Base-by-base conservation (phyloP, 257 asterid species). In the Echium plantagineum region DNA sequence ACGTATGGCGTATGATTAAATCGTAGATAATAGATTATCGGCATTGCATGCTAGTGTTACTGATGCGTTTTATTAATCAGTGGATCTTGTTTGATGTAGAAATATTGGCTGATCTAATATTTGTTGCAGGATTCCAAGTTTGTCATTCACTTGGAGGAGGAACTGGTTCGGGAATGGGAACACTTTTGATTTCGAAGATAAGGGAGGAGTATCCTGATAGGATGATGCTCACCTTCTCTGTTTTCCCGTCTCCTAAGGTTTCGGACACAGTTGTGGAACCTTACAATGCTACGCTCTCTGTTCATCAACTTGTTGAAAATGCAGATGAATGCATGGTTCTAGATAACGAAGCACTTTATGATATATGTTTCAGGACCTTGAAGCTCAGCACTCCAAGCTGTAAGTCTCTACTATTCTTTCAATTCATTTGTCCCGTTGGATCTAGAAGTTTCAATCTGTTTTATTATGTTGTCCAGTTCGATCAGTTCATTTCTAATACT, bases 251-350 rank as follows among this genome's bases (percentile, higher is more conserved):
- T 42, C 96, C 96, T 0, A 87, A 87, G 81, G 96, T 87, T 56
- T 85, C 94, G 1, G 96, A 85, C 78, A 87, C 96, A 38, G 96
- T 87, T 5, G 96, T 87, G 12, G 96, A 87, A 64, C 96, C 96
- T 7, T 87, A 87, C 52, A 87, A 87, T 17, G 96, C 96, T 21
- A 87, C 96, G 21, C 94, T 87, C 57, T 87, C 96, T 24, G 96
- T 87, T 64, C 96, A 87, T 71, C 96, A 87, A 69, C 57, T 87
- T 76, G 96, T 87, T 52, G 96, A 87, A 82, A 87, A 87, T 42
- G 96, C 96, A 18, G 96, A 87, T 63, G 96, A 87, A 68, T 87
- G 96, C 81, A 87, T 87, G 96, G 96, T 87, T 55, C 94, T 87
- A 21, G 96, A 87, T 74, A 87, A 87, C 58, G 96, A 87, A 76